Base-by-base conservation (phyloP, 2,329 filamentous ascomycete species). In the Cladophialophora carrionii region DNA sequence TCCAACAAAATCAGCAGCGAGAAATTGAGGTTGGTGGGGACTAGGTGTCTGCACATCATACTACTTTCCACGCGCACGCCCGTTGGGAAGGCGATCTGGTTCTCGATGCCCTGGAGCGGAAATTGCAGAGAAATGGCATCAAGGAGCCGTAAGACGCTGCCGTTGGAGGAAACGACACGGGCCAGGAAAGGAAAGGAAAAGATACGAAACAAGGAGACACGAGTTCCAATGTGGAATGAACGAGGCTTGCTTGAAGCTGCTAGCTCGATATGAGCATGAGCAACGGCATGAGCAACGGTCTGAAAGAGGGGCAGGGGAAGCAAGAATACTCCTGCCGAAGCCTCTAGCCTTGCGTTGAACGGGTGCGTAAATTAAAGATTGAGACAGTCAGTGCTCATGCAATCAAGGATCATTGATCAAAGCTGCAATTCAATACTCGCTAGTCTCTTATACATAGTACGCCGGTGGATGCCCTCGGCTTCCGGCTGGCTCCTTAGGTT, bases 21-120 rank as follows among this genome's bases (percentile, higher is more conserved):
- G 77, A 79, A 73, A 73, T 79, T 56, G 77, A 78, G 59, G 58
- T 74, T 51, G 74, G 70, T 41, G 74, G 66, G 48, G 74, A 76
- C 62, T 75, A 75, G 66, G 57, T 59, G 34, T 61, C 57, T 54
- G 24, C 12, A 10, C 26, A 24, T n/a, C 51, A 54, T 34, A 4
- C 2, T 10, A 31, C 17, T 32, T 10, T 14, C 6, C 37, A 43
- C 7, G 5, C 17, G 37, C 37, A 43, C 8, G 37, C 37, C 14
- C 6, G 37, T n/a, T 43, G 37, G 17, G 37, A 14, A 17, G 31
- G 22, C 8, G 46, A 52, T 37, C 26, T 29, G 20, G 34, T 51
- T 22, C 14, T 52, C n/a, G 46, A 41, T 12, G 46, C 20, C 24
- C 29, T 60, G 57, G 31, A 32, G 26, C 43, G 31, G 20, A n/a